Base-by-base conservation (phyloP, 2,329 filamentous ascomycete genomes). In the Ophiocordyceps australis region DNA sequence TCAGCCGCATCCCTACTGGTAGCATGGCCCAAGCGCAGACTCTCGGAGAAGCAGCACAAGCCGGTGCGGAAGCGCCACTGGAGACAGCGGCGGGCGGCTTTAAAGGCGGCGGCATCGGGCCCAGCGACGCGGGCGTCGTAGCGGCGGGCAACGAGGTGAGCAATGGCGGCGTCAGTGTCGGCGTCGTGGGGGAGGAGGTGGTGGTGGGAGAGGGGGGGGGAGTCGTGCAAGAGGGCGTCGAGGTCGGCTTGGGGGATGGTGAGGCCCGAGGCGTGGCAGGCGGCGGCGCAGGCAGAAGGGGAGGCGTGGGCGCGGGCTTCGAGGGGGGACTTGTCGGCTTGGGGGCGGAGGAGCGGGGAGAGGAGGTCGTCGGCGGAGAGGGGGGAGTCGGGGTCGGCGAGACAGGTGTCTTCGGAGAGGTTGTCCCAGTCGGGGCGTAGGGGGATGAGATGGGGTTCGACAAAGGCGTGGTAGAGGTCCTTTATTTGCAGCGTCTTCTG, bases 381-480 rank as follows among this genome's bases (percentile, higher is more conserved):
- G 32, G 56, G 52, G 3, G 47, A 41, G 17, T 52, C 49, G 10
- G 47, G 49, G 23, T 43, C 53, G 30, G 54, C 42, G 33, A 59
- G 62, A 34, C 53, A 57, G 9, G 46, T 45, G 24, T 62, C 57
- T 15, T 63, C 52, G 4, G 61, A 58, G 5, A 57, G 35, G 35
- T 68, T 67, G 38, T 66, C 56, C 62, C 62, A 68, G 25, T 63
- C 48, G 7, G 57, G 47, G 11, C 57, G 52, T 20, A 41, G 38
- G 5, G 46, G 35, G 17, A 49, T 41, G 33, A 65, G 44, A 16
- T 55, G 49, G 3, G 53, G 56, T 3, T 44, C 48, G 29, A 66
- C 52, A 30, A 66, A 55, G 26, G 52, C 43, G 4, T 59, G 37
- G 36, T 62, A 68, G 17, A 67, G 36, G 29, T 67, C 62, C 30